These are phyloP conservation scores for Tricladium varicosporioides DNA, from an alignment of 2,329 filamentous ascomycete species.

Conservation along the genomic window DNA sequence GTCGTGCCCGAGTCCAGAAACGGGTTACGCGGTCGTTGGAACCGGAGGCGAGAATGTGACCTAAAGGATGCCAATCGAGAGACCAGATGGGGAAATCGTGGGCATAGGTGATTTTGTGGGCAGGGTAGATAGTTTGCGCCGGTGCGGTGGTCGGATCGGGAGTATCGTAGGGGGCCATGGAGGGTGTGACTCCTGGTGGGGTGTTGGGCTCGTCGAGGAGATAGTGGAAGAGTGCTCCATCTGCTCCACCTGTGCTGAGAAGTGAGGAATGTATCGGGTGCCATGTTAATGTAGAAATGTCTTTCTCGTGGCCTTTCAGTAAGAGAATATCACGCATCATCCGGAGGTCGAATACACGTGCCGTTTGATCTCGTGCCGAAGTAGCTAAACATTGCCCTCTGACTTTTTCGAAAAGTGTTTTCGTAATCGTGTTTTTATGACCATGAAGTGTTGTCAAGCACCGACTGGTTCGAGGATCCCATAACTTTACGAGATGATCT, in stretches of 20 bases:
- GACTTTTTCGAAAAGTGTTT: constrained; percentile 84
- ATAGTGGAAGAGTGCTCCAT: constrained; percentile 89
- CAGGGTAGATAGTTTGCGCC: constrained; percentile 87
- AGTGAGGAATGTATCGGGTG: constrained; percentile 89
- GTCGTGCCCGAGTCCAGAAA: constrained; percentile 91
- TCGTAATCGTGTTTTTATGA: constrained; percentile 96
- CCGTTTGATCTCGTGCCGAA: constrained; percentile 88
- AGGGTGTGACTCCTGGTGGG: constrained; percentile 67
- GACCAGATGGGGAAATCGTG: constrained; percentile 98
- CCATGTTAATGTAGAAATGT: constrained; percentile 89
- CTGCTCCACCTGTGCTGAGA: constrained; percentile 84
- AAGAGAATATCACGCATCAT: constrained; percentile 98
- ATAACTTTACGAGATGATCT: constrained; percentile 94
- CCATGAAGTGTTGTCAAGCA: constrained; percentile 93
- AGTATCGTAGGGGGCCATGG: constrained; percentile 80
- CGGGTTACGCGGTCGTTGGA: constrained; percentile 96
- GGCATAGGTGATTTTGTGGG: constrained; percentile 81
- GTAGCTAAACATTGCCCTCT: constrained; percentile 85
- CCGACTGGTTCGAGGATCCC: constrained; percentile 90
- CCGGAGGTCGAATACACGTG: constrained; percentile 88
- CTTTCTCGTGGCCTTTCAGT: constrained; percentile 92
- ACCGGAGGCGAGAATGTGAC: constrained; percentile 91
- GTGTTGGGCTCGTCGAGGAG: constrained; percentile 93
- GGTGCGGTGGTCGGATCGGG: constrained; percentile 76
- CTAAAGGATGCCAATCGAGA: constrained; percentile 94